Percentiles rank a stretch among this genome's conserved stretches.
These are phyloP conservation scores for Colletotrichum sp. DNA, from an alignment of 2,329 filamentous ascomycete genomes.

Conservation along the genomic window DNA sequence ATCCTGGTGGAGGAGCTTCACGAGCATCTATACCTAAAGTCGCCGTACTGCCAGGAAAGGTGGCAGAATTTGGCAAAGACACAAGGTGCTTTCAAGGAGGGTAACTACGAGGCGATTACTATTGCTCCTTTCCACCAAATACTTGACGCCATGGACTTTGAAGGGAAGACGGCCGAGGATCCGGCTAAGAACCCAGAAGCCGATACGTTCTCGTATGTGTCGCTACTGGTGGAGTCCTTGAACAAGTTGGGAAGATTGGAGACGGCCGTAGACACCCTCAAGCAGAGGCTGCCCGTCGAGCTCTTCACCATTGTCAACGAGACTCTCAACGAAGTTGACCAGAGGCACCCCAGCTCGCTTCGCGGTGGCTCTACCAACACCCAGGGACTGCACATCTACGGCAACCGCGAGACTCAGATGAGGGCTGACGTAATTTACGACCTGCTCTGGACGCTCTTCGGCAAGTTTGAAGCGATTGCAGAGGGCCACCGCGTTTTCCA, in stretches of 20 bases:
- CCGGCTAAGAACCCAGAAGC: slow-evolving; percentile 91
- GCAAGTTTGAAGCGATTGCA: slow-evolving; percentile 96
- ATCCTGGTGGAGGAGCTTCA: slow-evolving; percentile 97
- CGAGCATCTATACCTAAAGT: slow-evolving; percentile 96
- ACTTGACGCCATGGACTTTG: slow-evolving; percentile 65
- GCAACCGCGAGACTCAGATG: slow-evolving; percentile 74
- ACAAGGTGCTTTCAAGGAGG: slow-evolving; percentile 60
- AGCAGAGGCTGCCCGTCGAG: slow-evolving; percentile 91
- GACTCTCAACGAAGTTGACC: slow-evolving; percentile 92
- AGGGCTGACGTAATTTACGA: slow-evolving; percentile 88
- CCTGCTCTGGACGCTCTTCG: slow-evolving; percentile 88
- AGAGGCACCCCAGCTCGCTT: slow-evolving; percentile 86
- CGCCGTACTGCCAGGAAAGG: slow-evolving; percentile 93
- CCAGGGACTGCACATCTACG: slow-evolving; percentile 67
- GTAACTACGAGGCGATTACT: slow-evolving; percentile 48
- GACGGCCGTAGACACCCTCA: slow-evolving; percentile 85
- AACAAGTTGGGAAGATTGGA: slow-evolving; percentile 90
- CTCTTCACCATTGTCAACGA: slow-evolving; percentile 93
- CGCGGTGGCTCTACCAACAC: slow-evolving; percentile 59
- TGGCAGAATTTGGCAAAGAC: slow-evolving; percentile 85
- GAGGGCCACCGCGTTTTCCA: slow-evolving; percentile 94
- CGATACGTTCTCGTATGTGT: slow-evolving; percentile 93
- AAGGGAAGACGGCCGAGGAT: slow-evolving; percentile 76
- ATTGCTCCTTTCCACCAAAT: slow-evolving; percentile 63
- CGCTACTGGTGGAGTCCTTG: slow-evolving; percentile 84